Conservation (phyloP, 805 yeast genomes). For the Zygosaccharomyces gambellarensis region DNA sequence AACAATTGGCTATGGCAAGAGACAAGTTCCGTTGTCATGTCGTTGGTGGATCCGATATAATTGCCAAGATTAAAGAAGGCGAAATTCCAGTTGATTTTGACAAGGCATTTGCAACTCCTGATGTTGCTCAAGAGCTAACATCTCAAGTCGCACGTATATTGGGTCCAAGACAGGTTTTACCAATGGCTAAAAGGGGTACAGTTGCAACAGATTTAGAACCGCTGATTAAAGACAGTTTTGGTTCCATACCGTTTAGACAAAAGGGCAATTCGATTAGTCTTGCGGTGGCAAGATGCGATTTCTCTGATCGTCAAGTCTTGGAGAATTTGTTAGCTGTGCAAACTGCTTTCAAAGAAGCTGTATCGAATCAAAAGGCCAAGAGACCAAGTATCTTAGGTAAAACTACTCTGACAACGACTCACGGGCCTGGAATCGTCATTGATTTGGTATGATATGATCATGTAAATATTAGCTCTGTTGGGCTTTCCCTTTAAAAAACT, state of each 20-base stretch:
- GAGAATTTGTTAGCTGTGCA: constrained; percentile 66
- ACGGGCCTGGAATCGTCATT: constrained; percentile 76
- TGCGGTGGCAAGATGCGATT: constrained; percentile 72
- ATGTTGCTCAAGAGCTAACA: constrained; percentile 55
- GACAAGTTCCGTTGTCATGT: constrained; percentile 52
- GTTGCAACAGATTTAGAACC: constrained; percentile 61
- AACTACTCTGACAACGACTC: constrained; percentile 61
- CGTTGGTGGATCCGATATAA: constrained; percentile 69
- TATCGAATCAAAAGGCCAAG: constrained; percentile 54
- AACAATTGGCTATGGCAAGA: constrained; percentile 48
- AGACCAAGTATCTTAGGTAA: constrained; percentile 68
- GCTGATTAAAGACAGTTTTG: constrained; percentile 52
- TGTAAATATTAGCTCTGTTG: background rate
- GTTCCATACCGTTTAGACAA: constrained; percentile 77
- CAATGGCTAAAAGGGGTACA: constrained; percentile 79
- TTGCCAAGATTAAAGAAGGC: constrained; percentile 54
- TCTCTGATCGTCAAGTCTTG: constrained; percentile 70
- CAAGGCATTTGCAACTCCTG: constrained; percentile 82
- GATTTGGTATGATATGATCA: constrained; percentile 35
- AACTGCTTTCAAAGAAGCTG: constrained; percentile 51
- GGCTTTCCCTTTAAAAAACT: background rate
- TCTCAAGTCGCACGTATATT: constrained; percentile 67
- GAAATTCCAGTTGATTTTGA: constrained; percentile 55
- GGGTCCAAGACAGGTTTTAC: constrained; percentile 90
- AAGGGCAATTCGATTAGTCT: constrained; percentile 53